phyloP scores from a whole-genome alignment of 768 basidiomycete genomes.

The Calocybe gangraenosa region DNA sequence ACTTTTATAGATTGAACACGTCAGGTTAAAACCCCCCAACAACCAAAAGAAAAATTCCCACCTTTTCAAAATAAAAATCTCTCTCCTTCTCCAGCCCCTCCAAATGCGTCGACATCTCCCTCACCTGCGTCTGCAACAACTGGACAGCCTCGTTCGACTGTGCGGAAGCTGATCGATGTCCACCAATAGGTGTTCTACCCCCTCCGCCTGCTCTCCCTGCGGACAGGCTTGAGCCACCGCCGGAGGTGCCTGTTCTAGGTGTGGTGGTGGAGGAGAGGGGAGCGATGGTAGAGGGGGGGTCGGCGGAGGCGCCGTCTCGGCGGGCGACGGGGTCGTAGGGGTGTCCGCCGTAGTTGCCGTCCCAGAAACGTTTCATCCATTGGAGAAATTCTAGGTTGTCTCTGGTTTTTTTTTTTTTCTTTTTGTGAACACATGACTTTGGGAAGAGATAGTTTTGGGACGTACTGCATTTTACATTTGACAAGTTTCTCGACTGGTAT shows the following conservation, averaged over 20 bases:
- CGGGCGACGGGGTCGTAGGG: slow-evolving; percentile 83
- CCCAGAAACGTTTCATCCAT: slow-evolving; percentile 97
- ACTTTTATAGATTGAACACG: slow-evolving; percentile 50
- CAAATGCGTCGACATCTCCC: slow-evolving; percentile 76
- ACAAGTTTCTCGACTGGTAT: slow-evolving; percentile 92
- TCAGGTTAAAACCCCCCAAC: too few species aligned
- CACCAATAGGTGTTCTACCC: slow-evolving; percentile 70
- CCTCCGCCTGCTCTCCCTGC: slow-evolving; percentile 59
- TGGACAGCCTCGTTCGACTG: slow-evolving; percentile 65
- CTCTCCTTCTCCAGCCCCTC: slow-evolving; percentile 96
- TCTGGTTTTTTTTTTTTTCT: too few species aligned
- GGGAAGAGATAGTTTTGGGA: slow-evolving; percentile 16
- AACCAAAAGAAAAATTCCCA: slow-evolving; percentile 27
- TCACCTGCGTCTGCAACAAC: slow-evolving; percentile 69
- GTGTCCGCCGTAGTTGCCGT: slow-evolving; percentile 82
- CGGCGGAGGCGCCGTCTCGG: slow-evolving; percentile 72
- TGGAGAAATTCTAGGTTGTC: slow-evolving; percentile 99
- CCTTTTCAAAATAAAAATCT: slow-evolving; percentile 99
- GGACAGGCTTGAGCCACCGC: slow-evolving; percentile 5
- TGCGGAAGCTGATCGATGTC: slow-evolving; percentile 62
- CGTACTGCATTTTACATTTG: slow-evolving; percentile 99
- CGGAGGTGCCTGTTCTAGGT: slow-evolving; percentile 24
- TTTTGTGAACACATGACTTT: too few species aligned
- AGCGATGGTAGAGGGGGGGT: slow-evolving; percentile 75
- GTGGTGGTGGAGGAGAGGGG: slow-evolving; percentile 47